Percentiles rank a stretch among this genome's conserved stretches.
Evolutionary conservation across 2,329 filamentous ascomycete genomes (phyloP).

Genomic region (Exophiala calicioides): DNA sequence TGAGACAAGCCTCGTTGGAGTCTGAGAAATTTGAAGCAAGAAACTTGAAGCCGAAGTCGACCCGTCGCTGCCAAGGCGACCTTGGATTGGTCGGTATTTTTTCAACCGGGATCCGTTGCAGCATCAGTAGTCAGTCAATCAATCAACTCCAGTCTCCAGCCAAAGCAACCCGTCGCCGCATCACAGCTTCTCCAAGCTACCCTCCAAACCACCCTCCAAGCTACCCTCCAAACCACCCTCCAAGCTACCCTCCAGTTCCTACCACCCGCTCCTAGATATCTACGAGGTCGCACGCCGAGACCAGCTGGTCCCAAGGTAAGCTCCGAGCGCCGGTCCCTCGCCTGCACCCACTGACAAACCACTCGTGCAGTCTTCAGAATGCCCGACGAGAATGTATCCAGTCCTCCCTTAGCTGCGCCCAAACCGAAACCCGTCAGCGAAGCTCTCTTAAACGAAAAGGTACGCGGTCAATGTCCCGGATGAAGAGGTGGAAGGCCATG

Average conservation of each 20-base stretch:
- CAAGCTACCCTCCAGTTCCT: neutral
- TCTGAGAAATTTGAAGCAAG: conserved; percentile 1
- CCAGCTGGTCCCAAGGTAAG: conserved; percentile 9
- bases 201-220: no score
- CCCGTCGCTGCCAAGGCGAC: conserved; percentile 11
- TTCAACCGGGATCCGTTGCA: conserved; percentile 5
- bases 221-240: no score
- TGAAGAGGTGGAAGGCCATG: neutral
- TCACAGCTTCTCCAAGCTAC: no score
- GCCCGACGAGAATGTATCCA: conserved; percentile 59
- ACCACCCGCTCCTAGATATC: neutral
- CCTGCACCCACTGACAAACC: neutral
- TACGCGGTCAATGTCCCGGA: conserved; percentile 46
- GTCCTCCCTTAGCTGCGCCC: conserved; percentile 65
- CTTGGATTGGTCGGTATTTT: conserved; percentile 14
- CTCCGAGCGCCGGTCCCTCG: neutral
- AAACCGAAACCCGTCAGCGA: conserved; percentile 86
- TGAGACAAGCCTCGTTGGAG: no score
- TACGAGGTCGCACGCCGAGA: conserved; percentile 1
- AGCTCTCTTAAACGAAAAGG: conserved; percentile 98
- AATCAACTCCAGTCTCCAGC: conserved; percentile 8
- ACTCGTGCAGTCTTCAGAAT: conserved; percentile 43
- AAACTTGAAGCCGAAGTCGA: no score
- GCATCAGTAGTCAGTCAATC: conserved; percentile 1
- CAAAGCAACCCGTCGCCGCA: no score